These are phyloP conservation scores for Alternaria gansuensis DNA, from an alignment of 2,329 filamentous ascomycete genomes.

Conservation along the genomic window DNA sequence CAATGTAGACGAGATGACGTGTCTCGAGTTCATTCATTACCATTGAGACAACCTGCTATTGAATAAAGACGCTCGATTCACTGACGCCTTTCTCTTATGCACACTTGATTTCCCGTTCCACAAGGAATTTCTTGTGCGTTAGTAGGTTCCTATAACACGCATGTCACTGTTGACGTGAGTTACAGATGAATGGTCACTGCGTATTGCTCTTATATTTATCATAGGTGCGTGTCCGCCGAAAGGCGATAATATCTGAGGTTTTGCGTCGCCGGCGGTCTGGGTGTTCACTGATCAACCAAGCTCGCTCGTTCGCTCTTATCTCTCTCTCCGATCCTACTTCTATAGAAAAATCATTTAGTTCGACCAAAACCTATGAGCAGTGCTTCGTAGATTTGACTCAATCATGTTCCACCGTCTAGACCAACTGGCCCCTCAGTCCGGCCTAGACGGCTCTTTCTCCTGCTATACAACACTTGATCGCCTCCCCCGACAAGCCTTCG, in stretches of 20 bases:
- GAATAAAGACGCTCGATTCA: not conserved
- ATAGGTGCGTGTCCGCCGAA: not conserved
- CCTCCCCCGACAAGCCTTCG: not conserved
- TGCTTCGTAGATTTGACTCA: not conserved
- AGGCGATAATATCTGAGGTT: not conserved
- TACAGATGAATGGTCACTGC: not conserved
- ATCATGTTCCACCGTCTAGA: slow-evolving; percentile 3
- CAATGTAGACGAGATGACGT: not conserved
- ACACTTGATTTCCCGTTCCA: no score
- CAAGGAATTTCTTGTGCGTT: no score
- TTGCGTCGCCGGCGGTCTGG: not conserved
- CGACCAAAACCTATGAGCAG: not conserved
- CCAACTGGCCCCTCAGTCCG: not conserved
- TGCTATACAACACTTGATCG: slow-evolving; percentile 1
- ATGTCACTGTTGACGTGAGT: not conserved
- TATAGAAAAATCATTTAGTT: not conserved
- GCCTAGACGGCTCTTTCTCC: not conserved
- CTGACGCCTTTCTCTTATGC: not conserved
- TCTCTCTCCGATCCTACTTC: not conserved
- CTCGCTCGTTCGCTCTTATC: not conserved
- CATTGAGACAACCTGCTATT: not conserved
- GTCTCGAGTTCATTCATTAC: not conserved
- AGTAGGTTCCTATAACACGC: not conserved
- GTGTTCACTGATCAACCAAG: not conserved
- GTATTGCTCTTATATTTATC: not conserved